Evolutionary conservation across 768 basidiomycete genomes (phyloP).

Genomic region (Clitopilus hobsonii): DNA sequence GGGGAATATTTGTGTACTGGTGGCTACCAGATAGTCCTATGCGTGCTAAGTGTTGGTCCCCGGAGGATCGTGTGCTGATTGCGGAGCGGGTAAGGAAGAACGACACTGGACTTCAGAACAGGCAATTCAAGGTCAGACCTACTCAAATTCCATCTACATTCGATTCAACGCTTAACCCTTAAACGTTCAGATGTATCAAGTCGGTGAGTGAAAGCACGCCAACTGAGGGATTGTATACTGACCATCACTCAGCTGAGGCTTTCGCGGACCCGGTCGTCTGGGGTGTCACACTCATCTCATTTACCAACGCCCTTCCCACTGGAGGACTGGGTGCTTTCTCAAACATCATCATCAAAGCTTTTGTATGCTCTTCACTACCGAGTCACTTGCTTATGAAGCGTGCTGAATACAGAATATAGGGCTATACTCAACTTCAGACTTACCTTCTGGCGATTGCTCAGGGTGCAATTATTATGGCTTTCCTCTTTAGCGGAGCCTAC

Average conservation of each 20-base stretch:
- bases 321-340: slow-evolving; percentile 47
- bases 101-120: slow-evolving; percentile 49
- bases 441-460: slow-evolving; percentile 48
- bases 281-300: slow-evolving; percentile 40
- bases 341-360: slow-evolving; percentile 47
- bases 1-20: slow-evolving; percentile 43
- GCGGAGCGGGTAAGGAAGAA: slow-evolving; percentile 49
- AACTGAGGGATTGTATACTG: neutral
- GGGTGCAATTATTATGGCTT: slow-evolving; percentile 37
- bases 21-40: slow-evolving; percentile 49
- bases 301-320: slow-evolving; percentile 42
- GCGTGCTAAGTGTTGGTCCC: slow-evolving; percentile 42
- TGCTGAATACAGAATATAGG: slow-evolving; percentile 19
- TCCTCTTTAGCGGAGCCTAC: slow-evolving; percentile 38
- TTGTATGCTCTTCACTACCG: slow-evolving; percentile 20
- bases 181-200: slow-evolving; percentile 23
- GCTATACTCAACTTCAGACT: slow-evolving; percentile 44
- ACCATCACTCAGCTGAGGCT: slow-evolving; percentile 33
- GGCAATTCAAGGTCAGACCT: slow-evolving; percentile 36
- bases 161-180: neutral
- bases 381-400: neutral
- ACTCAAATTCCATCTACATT: neutral
- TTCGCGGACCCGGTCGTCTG: slow-evolving; percentile 41
- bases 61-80: slow-evolving; percentile 41
- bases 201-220: slow-evolving; percentile 14